phyloP scores from a whole-genome alignment of 2,329 filamentous ascomycete species.

The Arthrobotrys conoides region DNA sequence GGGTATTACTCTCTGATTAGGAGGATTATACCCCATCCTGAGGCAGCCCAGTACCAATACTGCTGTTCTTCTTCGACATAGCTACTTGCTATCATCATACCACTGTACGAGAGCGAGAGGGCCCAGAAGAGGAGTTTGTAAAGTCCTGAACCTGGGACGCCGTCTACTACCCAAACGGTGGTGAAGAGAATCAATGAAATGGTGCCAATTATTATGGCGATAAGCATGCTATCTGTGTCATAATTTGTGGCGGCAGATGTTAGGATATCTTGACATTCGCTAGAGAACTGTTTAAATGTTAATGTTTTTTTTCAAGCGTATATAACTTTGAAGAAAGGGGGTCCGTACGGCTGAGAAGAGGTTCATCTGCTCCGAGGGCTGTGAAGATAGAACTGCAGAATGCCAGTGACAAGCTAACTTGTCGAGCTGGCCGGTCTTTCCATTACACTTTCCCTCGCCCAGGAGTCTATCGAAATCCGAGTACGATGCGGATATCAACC shows the following conservation, averaged over 20 bases:
- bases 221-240: constrained; percentile 75
- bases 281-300: constrained; percentile 73
- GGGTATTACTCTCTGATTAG: constrained; percentile 69
- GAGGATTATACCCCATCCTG: constrained; percentile 76
- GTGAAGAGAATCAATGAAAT: constrained; percentile 64
- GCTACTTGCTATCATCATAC: constrained; percentile 98
- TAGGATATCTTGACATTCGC: constrained; percentile 81
- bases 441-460: constrained; percentile 55
- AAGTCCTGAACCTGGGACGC: constrained; percentile 20
- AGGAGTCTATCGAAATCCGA: constrained; percentile 69
- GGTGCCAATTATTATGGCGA: constrained; percentile 68
- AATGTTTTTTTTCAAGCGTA: neutral
- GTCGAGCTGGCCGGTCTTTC: constrained; percentile 68
- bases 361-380: constrained; percentile 43
- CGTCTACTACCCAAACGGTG: constrained; percentile 42
- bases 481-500: constrained; percentile 82
- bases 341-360: constrained; percentile 34
- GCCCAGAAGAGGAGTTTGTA: constrained; percentile 58
- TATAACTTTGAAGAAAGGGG: neutral
- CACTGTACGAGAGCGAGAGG: constrained; percentile 75
- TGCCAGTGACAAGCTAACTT: constrained; percentile 80
- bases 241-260: constrained; percentile 95
- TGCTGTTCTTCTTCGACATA: constrained; percentile 99
- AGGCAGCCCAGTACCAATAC: constrained; percentile 94
- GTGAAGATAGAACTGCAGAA: constrained; percentile 23